These are phyloP conservation scores for Aspergillus intermedius DNA, from an alignment of 2,329 filamentous ascomycete genomes.

Conservation along the genomic window DNA sequence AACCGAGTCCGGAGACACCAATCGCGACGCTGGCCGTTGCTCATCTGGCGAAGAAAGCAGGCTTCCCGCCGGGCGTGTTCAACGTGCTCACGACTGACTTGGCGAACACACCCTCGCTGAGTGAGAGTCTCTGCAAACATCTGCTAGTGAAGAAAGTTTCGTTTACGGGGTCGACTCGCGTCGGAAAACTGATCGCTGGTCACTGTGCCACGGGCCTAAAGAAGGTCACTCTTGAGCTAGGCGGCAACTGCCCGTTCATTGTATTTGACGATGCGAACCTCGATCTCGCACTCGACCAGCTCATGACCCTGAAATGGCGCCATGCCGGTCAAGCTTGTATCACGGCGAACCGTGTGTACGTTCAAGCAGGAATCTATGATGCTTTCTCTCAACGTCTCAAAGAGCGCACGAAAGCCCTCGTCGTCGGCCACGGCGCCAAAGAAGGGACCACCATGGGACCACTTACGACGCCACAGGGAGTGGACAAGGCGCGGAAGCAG, in stretches of 20 bases:
- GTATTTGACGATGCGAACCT: slow-evolving; percentile 60
- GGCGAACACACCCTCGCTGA: slow-evolving; percentile 33
- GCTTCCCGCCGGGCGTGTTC: slow-evolving; percentile 55
- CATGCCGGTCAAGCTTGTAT: slow-evolving; percentile 42
- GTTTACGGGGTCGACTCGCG: slow-evolving; percentile 55
- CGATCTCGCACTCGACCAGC: slow-evolving; percentile 38
- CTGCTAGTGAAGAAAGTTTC: slow-evolving; percentile 54
- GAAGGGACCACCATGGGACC: slow-evolving; percentile 54
- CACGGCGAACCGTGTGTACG: slow-evolving; percentile 40
- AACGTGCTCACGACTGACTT: slow-evolving; percentile 53
- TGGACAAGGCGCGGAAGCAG: slow-evolving; percentile 52
- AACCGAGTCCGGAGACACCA: slow-evolving; percentile 64
- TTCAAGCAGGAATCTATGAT: slow-evolving; percentile 41
- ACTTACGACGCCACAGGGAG: slow-evolving; percentile 50
- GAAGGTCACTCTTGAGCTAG: slow-evolving; percentile 59
- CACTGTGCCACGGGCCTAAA: slow-evolving; percentile 56
- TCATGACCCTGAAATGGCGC: slow-evolving; percentile 39
- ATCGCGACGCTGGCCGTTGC: slow-evolving; percentile 51
- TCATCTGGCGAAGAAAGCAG: slow-evolving; percentile 47
- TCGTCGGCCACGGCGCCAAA: slow-evolving; percentile 55
- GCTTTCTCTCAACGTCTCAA: slow-evolving; percentile 51
- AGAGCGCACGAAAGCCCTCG: slow-evolving; percentile 46
- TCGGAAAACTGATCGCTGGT: slow-evolving; percentile 57
- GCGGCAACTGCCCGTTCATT: slow-evolving; percentile 59
- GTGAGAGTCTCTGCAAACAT: slow-evolving; percentile 49